phyloP scores from a whole-genome alignment of 495 filamentous ascomycete species.

The Astrothelium subdiscretum region DNA sequence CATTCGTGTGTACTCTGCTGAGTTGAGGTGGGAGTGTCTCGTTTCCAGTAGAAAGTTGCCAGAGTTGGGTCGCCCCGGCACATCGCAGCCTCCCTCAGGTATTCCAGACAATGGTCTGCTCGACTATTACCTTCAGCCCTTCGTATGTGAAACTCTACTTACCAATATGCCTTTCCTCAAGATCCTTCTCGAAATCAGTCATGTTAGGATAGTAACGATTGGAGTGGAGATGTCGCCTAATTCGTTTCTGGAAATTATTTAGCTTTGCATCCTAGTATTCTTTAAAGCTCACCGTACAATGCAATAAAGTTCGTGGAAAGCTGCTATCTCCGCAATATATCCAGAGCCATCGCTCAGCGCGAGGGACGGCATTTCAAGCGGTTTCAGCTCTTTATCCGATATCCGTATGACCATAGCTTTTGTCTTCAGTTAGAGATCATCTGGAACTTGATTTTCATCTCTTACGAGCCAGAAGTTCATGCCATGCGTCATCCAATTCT shows the following conservation, averaged over 20 bases:
- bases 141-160: neutral
- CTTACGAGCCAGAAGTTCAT: neutral
- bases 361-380: slow-evolving; percentile 1
- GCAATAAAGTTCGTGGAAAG: slow-evolving; percentile 12
- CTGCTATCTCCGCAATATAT: slow-evolving; percentile 9
- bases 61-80: slow-evolving; percentile 12
- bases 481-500: neutral
- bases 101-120: slow-evolving; percentile 12
- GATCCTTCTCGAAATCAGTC: neutral
- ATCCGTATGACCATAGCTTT: neutral
- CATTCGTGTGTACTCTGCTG: neutral
- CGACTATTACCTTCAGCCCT: neutral
- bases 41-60: slow-evolving; percentile 1
- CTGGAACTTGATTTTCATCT: neutral
- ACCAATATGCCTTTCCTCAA: neutral
- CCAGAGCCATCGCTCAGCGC: slow-evolving; percentile 11
- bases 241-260: neutral
- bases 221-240: neutral
- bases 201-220: neutral
- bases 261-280: too few species aligned
- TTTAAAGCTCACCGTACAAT: slow-evolving; percentile 4
- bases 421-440: neutral
- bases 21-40: neutral
- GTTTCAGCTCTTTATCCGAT: neutral
- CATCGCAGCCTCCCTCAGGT: slow-evolving; percentile 8